phyloP scores from a whole-genome alignment of 306 rosid genomes.

The Acacia acuminata region DNA sequence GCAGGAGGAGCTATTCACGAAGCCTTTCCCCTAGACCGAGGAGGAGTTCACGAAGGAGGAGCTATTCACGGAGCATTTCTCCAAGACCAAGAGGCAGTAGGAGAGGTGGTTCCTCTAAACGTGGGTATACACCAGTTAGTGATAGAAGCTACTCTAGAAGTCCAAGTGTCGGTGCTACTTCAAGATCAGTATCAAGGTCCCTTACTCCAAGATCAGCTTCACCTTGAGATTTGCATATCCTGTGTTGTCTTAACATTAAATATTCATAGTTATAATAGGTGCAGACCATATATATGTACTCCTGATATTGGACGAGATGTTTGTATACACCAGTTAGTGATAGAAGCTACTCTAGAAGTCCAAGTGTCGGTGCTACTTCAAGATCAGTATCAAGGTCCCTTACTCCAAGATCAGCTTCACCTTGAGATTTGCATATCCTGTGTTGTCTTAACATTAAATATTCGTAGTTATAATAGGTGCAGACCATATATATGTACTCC shows the following conservation, averaged over 20 bases:
- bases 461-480: not conserved
- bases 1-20: no score
- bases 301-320: conserved; percentile 11
- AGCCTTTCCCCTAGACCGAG: no score
- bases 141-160: conserved; percentile 36
- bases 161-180: conserved; percentile 53
- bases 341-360: conserved; percentile 37
- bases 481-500: not conserved
- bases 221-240: conserved; percentile 24
- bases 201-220: conserved; percentile 49
- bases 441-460: not conserved
- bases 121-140: not conserved
- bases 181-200: conserved; percentile 69
- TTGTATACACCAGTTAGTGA: not conserved
- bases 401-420: conserved; percentile 48
- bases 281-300: not conserved
- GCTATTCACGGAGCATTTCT: conserved; percentile 36
- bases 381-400: conserved; percentile 65
- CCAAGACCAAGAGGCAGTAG: conserved; percentile 39
- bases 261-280: not conserved
- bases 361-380: conserved; percentile 58
- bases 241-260: not conserved
- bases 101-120: conserved; percentile 29
- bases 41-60: conserved; percentile 31
- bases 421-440: conserved; percentile 19